Percentiles rank a stretch among this genome's conserved stretches.
phyloP scores from a whole-genome alignment of 768 basidiomycete genomes.

The Psilocybe tampanensis region DNA sequence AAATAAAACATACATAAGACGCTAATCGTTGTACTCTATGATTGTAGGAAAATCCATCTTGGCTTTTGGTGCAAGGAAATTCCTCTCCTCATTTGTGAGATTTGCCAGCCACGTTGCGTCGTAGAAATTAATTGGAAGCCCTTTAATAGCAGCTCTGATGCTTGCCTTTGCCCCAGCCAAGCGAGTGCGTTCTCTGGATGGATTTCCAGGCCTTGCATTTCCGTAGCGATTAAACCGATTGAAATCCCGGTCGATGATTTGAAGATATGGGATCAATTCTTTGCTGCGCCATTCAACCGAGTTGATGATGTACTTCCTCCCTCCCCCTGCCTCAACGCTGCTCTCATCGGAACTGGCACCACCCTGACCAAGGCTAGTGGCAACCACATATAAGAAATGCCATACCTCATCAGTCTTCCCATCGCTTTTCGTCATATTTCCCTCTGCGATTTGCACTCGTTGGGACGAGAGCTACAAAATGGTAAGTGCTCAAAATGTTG shows the following conservation, averaged over 20 bases:
- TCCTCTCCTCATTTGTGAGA: neutral
- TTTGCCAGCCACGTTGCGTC: conserved; percentile 4
- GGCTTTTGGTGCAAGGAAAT: neutral
- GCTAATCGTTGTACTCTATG: neutral
- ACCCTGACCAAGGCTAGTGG: neutral
- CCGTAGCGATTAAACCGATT: conserved; percentile 5
- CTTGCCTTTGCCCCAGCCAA: neutral
- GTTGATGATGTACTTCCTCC: neutral
- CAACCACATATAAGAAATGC: conserved; percentile 3
- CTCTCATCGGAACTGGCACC: conserved; percentile 1
- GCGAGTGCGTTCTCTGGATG: neutral
- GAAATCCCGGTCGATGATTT: conserved; percentile 7
- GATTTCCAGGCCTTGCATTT: conserved; percentile 3
- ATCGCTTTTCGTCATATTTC: neutral
- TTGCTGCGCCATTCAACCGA: neutral
- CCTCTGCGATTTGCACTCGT: neutral
- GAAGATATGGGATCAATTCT: conserved; percentile 2
- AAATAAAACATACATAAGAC: neutral
- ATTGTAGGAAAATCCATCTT: neutral
- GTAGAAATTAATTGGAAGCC: conserved; percentile 12
- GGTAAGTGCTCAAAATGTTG: neutral
- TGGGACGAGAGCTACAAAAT: neutral
- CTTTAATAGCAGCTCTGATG: neutral
- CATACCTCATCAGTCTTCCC: conserved; percentile 2
- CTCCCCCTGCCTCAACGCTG: neutral